These are phyloP conservation scores for Echinosphaeria canescens DNA, from an alignment of 2,329 filamentous ascomycete genomes.

Conservation along the genomic window DNA sequence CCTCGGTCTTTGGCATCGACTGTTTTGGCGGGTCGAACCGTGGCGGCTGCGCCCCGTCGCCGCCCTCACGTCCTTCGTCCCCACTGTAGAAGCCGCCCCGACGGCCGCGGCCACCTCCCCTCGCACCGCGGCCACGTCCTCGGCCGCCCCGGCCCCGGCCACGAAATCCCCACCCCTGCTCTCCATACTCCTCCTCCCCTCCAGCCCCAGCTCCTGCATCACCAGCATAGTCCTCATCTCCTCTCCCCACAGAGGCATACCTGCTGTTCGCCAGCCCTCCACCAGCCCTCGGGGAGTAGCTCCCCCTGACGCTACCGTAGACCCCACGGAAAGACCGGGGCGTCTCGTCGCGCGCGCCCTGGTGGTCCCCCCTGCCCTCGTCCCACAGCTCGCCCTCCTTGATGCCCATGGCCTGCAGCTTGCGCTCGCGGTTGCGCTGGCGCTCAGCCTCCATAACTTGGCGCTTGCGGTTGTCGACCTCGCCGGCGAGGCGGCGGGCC, in stretches of 20 bases:
- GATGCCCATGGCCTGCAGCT: constrained; percentile 32
- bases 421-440: constrained; percentile 34
- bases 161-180: too few species aligned
- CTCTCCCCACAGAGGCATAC: constrained; percentile 13
- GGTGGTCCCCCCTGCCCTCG: constrained; percentile 29
- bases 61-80: constrained; percentile 3
- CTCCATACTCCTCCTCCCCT: too few species aligned
- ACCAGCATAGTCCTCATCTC: constrained; percentile 7
- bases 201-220: too few species aligned
- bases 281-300: constrained; percentile 18
- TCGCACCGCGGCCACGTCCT: constrained; percentile 5
- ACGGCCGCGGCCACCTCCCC: constrained; percentile 5
- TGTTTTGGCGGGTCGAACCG: constrained; percentile 7
- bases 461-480: constrained; percentile 4
- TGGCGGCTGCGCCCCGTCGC: constrained; percentile 4
- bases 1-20: constrained; percentile 12
- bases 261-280: constrained; percentile 19
- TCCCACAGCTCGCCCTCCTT: constrained; percentile 34
- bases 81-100: too few species aligned
- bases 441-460: constrained; percentile 34
- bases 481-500: constrained; percentile 25
- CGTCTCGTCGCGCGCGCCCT: constrained; percentile 17
- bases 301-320: constrained; percentile 16
- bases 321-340: constrained; percentile 16
- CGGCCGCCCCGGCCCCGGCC: constrained; percentile 6